Evolutionary conservation across 2,329 filamentous ascomycete species (phyloP).

Genomic region (Talaromyces sp.): DNA sequence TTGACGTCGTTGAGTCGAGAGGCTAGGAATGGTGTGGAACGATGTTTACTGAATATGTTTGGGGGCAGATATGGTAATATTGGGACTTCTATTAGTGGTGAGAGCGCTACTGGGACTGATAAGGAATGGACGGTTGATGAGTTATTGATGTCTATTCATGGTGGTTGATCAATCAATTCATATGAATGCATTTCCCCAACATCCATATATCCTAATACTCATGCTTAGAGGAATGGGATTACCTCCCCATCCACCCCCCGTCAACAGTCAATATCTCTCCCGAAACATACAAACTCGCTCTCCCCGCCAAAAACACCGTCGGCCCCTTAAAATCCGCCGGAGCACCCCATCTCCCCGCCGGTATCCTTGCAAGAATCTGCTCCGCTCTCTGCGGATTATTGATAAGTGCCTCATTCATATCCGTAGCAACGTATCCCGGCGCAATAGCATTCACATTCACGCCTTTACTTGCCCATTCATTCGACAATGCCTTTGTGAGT

Average conservation of each 20-base stretch:
- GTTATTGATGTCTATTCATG: conserved; percentile 12
- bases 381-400: conserved; percentile 63
- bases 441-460: conserved; percentile 84
- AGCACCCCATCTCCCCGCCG: conserved; percentile 73
- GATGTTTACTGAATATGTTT: not conserved
- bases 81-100: not conserved
- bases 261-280: conserved; percentile 80
- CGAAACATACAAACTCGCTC: conserved; percentile 70
- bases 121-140: conserved; percentile 9
- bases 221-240: no score
- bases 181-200: no score
- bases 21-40: not conserved
- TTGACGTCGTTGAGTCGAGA: conserved; percentile 6
- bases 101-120: not conserved
- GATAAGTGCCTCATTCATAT: conserved; percentile 83
- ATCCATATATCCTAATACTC: no score
- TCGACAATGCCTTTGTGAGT: conserved; percentile 72
- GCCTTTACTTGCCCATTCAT: conserved; percentile 74
- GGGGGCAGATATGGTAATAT: not conserved
- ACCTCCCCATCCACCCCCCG: conserved; percentile 90
- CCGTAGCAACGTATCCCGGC: conserved; percentile 86
- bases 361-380: conserved; percentile 74
- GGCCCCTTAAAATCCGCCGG: conserved; percentile 86
- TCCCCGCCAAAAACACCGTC: conserved; percentile 69
- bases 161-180: not conserved